Evolutionary conservation across 179 eudicot genomes (phyloP).

Genomic region (Beta corolliflora): DNA sequence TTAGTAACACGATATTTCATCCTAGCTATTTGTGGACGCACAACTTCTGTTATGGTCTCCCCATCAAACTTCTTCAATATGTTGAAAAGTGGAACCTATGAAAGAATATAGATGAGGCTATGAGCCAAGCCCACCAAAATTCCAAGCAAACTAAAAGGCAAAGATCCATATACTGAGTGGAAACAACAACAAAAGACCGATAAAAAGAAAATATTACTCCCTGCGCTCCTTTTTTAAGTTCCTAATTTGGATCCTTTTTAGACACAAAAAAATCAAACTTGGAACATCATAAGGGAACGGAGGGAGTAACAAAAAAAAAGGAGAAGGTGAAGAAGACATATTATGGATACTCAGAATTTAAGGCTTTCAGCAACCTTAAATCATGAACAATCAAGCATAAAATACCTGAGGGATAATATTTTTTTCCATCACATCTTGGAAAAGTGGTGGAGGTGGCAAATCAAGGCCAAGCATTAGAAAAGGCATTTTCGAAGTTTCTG

Average conservation of each 20-base stretch:
- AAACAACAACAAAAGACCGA: too few species aligned
- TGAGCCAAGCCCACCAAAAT: constrained; percentile 9
- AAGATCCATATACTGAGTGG: neutral
- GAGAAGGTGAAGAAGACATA: neutral
- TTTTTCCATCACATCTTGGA: constrained; percentile 92
- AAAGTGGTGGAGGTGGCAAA: constrained; percentile 95
- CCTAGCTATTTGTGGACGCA: constrained; percentile 90
- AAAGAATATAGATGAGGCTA: constrained; percentile 7
- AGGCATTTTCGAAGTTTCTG: constrained; percentile 81
- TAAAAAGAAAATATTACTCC: too few species aligned
- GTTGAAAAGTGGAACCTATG: constrained; percentile 92
- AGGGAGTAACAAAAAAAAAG: neutral
- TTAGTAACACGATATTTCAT: constrained; percentile 94
- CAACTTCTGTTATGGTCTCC: constrained; percentile 89
- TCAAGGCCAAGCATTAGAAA: constrained; percentile 95
- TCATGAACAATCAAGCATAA: neutral
- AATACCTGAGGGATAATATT: constrained; percentile 91
- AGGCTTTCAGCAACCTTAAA: constrained; percentile 12
- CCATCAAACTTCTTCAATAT: constrained; percentile 97
- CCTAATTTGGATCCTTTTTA: too few species aligned
- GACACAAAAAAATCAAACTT: too few species aligned
- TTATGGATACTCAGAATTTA: neutral
- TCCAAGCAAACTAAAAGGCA: neutral
- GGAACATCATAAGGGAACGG: too few species aligned
- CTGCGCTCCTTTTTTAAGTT: too few species aligned